Conservation (phyloP, 371 early-diverging fungal species). For the Dichotomocladium elegans region DNA sequence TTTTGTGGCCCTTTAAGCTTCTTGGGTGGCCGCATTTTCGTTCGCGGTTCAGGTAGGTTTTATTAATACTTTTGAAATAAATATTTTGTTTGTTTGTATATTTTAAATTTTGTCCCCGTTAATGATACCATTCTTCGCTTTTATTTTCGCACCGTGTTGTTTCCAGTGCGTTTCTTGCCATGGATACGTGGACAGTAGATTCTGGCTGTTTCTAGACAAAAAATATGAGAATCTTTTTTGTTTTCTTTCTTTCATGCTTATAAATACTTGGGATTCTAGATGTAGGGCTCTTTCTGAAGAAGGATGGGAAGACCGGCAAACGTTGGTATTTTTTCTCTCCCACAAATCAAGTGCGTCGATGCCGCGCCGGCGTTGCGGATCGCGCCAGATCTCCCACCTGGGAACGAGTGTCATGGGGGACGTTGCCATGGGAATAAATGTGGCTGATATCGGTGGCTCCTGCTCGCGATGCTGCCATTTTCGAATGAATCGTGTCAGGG, state of each 20-base stretch:
- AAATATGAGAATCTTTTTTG: not conserved
- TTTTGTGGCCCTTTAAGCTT: too few relatives aligned
- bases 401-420: constrained; percentile 37
- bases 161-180: too few relatives aligned
- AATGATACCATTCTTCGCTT: too few relatives aligned
- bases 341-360: constrained; percentile 40
- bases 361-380: constrained; percentile 37
- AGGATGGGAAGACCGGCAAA: not conserved
- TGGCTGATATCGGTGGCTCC: constrained; percentile 16
- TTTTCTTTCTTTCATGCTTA: not conserved
- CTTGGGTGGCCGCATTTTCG: too few relatives aligned
- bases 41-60: too few relatives aligned
- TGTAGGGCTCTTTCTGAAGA: constrained; percentile 6
- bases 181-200: too few relatives aligned
- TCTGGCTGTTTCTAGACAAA: too few relatives aligned
- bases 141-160: too few relatives aligned
- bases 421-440: constrained; percentile 23
- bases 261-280: not conserved
- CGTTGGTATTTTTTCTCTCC: constrained; percentile 24
- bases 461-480: not conserved
- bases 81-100: too few relatives aligned
- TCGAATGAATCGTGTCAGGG: not conserved
- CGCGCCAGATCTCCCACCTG: constrained; percentile 26
- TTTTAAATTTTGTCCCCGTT: too few relatives aligned
- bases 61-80: too few relatives aligned